Base-by-base conservation (phyloP, 108 stramenopile species). In the Nitzschia sp. region DNA sequence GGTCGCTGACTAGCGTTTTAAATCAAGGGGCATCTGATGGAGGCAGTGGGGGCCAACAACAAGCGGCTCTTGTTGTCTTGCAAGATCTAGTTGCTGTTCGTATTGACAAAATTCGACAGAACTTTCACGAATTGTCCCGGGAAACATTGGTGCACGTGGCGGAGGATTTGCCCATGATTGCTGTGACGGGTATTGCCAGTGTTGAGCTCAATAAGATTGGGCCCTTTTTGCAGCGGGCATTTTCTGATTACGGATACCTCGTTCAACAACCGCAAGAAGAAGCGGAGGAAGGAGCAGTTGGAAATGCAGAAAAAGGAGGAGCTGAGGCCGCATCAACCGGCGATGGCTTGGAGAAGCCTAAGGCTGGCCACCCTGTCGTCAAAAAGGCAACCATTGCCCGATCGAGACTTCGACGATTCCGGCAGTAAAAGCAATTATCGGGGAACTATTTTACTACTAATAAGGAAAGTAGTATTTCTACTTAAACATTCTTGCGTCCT, bases 121-220 rank as follows among this genome's bases (percentile, higher is more conserved):
- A 92, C 56, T 82, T 95, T 38, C 93, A 91, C 60, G 73, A 73
- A 19, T 54, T 92, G 51, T 79, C 79, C 61, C 58, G 72, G 34
- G 70, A 72, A 35, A 73, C 71, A 8, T 73, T 89, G 61, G 60
- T 34, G 0, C 54, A 47, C 25, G 54, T 54, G 30, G 51, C 63
- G 3, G 64, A 35, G n/a, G 74, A 59, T 3, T 49, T 75, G 27
- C 70, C 73, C 6, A 54, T 71, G 29, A 72, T 91, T 66, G 77
- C 83, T 54, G 89, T 95, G 0, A 83, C 86, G 9, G 87, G 87
- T 27, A 92, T 95, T 81, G 85, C 79, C n/a, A 79, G 77, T 47
- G 46, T 82, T 46, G 94, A 95, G 72, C 70, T 95, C 82, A 82
- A 83, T 42, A 66, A 72, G 30, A 64, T 95, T 45, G 76, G 77